phyloP scores from a whole-genome alignment of 2,329 filamentous ascomycete genomes.

The Colletotrichum somersetense region DNA sequence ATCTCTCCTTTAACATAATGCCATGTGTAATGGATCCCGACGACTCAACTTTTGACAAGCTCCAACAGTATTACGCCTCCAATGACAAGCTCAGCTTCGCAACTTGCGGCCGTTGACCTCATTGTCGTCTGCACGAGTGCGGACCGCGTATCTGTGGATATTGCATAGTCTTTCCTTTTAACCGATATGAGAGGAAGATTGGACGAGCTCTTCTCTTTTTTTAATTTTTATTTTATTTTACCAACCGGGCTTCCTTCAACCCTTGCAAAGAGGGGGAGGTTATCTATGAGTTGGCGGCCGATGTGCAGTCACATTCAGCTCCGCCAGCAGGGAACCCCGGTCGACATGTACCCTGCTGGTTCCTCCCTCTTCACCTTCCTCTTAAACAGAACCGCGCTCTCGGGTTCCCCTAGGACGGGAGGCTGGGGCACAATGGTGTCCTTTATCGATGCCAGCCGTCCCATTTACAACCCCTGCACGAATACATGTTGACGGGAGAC shows the following conservation, averaged over 20 bases:
- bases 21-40: conserved; percentile 15
- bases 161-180: conserved; percentile 21
- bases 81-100: background rate
- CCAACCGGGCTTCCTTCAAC: conserved; percentile 6
- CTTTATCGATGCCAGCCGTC: conserved; percentile 10
- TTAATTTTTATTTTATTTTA: background rate
- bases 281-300: conserved; percentile 37
- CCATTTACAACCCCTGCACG: conserved; percentile 17
- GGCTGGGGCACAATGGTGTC: conserved; percentile 29
- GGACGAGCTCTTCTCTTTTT: conserved; percentile 22
- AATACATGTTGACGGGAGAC: background rate
- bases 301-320: conserved; percentile 38
- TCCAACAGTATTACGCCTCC: background rate
- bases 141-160: conserved; percentile 18
- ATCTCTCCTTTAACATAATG: conserved; percentile 14
- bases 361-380: conserved; percentile 37
- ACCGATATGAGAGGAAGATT: conserved; percentile 33
- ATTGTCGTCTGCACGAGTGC: conserved; percentile 21
- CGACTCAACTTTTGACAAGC: background rate
- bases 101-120: conserved; percentile 16
- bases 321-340: conserved; percentile 32
- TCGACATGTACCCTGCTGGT: conserved; percentile 29
- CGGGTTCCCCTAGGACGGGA: conserved; percentile 37
- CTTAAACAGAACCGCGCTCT: conserved; percentile 36
- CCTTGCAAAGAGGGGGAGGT: conserved; percentile 31